phyloP scores from a whole-genome alignment of 129 eudicot genomes.

The Flaveria linearis region DNA sequence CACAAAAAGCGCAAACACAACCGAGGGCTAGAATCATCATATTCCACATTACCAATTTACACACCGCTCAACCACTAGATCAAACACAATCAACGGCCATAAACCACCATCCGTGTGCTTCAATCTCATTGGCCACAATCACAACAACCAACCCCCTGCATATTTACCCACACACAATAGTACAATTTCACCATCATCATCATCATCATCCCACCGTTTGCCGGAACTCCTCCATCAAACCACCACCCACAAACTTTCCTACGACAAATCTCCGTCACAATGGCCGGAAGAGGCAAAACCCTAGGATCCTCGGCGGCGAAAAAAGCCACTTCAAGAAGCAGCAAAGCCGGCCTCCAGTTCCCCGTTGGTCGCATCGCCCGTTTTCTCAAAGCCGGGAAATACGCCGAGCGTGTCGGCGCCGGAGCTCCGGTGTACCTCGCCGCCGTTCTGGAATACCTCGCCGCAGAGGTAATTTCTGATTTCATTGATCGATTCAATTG shows the following conservation, averaged over 20 bases:
- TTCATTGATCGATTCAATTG: not conserved
- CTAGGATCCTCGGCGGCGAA: not conserved
- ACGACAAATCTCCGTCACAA: not conserved
- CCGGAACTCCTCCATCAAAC: not conserved
- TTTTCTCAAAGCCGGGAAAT: too few species aligned
- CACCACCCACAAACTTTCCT: not conserved
- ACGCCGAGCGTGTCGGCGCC: too few species aligned
- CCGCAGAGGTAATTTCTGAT: too few species aligned
- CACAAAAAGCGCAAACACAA: not conserved
- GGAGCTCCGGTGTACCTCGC: too few species aligned
- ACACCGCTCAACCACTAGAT: not conserved
- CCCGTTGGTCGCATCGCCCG: too few species aligned
- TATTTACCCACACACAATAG: not conserved
- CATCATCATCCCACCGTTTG: not conserved
- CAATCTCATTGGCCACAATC: not conserved
- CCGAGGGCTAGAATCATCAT: not conserved
- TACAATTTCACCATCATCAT: not conserved
- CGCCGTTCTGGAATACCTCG: too few species aligned
- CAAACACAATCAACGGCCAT: not conserved
- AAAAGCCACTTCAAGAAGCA: too few species aligned
- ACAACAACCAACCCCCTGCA: not conserved
- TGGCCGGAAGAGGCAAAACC: constrained; percentile 1
- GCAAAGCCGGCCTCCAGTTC: too few species aligned
- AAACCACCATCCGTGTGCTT: not conserved
- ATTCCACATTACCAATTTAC: not conserved